Evolutionary conservation across 2,329 filamentous ascomycete species (phyloP), one percentile per base, ranked within the genome.

Genomic region (Penicillium nordicum): DNA sequence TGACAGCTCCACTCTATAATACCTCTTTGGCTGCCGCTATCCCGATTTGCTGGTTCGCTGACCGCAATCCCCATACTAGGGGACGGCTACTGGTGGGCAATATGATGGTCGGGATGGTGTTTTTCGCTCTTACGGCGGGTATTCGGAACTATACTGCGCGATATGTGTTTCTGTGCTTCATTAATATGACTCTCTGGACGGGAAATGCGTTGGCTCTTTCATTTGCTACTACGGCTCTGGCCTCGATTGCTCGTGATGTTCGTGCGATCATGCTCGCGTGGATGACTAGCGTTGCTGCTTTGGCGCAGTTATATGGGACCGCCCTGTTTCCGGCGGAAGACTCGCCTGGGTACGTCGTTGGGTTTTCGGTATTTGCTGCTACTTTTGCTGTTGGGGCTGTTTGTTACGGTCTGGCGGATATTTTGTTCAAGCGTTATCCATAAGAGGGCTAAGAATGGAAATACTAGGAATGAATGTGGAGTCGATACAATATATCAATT

Each of bases 221-320:
- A 5, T 58, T 55, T 37, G 27, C 47, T 16, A 48, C 52, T 5
- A 51, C 56, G 1, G 36, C 47, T n/a, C 21, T 58, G 36, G 52
- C 52, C 18, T 27, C 36, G 18, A 43, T 58, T 11, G 30, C 45
- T 43, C 43, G 29, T n/a, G 37, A 55, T 37, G 32, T 48, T 40
- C 34, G 56, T 27, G 47, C 52, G 5, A 48, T 55, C 18, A 58
- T 55, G 42, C 44, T 58, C 5, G 52, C 56, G 7, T 41, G 45
- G 37, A 48, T 55, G 30, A 43, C 50, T 48, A 32, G 37, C 12
- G 21, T 55, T 34, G 43, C 46, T n/a, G 43, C 42, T 6, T 37
- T 58, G 21, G 55, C 51, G 10, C 51, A 58, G 27, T 34, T 58
- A 3, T 55, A 55, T 41, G 56, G 53, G n/a, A 49, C 47, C 48